A percentile compares a stretch with the other conserved stretches of the same genome.
phyloP scores from a whole-genome alignment of 2,329 filamentous ascomycete species.

The Truncatella angustata region DNA sequence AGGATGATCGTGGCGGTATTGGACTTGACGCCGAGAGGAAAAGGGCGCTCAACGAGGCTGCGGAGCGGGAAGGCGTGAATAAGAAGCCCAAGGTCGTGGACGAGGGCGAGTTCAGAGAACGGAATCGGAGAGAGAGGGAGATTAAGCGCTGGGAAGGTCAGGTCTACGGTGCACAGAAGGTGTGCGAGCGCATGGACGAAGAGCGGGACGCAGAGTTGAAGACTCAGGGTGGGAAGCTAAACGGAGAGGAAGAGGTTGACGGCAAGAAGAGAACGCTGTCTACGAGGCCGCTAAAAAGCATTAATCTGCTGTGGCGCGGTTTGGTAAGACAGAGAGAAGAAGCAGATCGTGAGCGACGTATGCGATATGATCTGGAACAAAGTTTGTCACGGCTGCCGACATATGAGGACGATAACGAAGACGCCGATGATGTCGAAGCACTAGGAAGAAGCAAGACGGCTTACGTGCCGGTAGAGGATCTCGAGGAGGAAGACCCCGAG shows the following conservation, averaged over 20 bases:
- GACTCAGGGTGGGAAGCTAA: conserved; percentile 6
- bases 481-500: conserved; percentile 78
- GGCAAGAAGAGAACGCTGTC: conserved; percentile 34
- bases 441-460: conserved; percentile 56
- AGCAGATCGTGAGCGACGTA: conserved; percentile 64
- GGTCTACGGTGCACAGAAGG: conserved; percentile 75
- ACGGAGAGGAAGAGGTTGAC: conserved; percentile 16
- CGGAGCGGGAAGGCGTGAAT: conserved; percentile 39
- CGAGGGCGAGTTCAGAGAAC: conserved; percentile 70
- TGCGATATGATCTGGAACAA: conserved; percentile 65
- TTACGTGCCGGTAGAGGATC: conserved; percentile 62
- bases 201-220: conserved; percentile 36
- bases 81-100: conserved; percentile 63
- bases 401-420: conserved; percentile 67
- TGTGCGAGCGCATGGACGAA: conserved; percentile 73
- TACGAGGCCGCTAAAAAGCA: conserved; percentile 57
- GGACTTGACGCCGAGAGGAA: conserved; percentile 83
- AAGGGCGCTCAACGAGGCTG: conserved; percentile 66
- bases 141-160: conserved; percentile 65
- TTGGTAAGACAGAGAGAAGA: conserved; percentile 69
- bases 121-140: conserved; percentile 69
- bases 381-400: conserved; percentile 61
- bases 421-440: conserved; percentile 69
- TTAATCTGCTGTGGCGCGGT: conserved; percentile 79
- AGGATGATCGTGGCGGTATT: conserved; percentile 79